A percentile compares a stretch with the other conserved stretches of the same genome.
Evolutionary conservation across 116 monocot genomes (phyloP).

Genomic region (Cymodocea nodosa): DNA sequence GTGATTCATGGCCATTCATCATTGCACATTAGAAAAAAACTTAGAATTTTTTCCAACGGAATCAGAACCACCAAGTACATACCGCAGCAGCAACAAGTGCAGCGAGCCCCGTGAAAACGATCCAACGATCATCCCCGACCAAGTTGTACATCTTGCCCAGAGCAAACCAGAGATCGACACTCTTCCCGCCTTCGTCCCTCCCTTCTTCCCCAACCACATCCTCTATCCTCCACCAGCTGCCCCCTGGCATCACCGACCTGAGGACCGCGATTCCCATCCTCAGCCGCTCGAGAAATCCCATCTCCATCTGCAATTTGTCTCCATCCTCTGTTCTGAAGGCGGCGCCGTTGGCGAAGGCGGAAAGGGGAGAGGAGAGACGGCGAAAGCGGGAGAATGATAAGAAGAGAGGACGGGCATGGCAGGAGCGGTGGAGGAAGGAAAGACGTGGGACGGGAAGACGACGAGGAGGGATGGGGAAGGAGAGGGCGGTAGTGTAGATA

Average conservation of each 20-base stretch:
- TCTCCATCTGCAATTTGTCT: neutral
- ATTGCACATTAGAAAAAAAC: neutral
- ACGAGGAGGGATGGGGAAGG: neutral
- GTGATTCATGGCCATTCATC: neutral
- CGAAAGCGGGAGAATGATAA: neutral
- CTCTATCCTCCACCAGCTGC: constrained; percentile 64
- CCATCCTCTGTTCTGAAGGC: constrained; percentile 7
- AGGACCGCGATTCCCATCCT: constrained; percentile 9
- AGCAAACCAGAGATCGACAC: constrained; percentile 21
- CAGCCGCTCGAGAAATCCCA: constrained; percentile 18
- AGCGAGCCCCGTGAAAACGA: constrained; percentile 41
- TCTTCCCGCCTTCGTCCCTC: constrained; percentile 5
- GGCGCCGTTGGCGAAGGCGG: neutral
- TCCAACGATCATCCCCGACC: constrained; percentile 45
- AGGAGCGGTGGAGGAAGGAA: neutral
- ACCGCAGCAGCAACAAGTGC: constrained; percentile 59
- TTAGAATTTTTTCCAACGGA: neutral
- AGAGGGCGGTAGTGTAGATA: neutral
- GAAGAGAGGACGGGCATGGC: neutral
- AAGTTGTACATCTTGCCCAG: constrained; percentile 60
- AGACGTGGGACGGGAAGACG: neutral
- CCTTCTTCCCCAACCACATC: constrained; percentile 7
- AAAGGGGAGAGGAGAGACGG: neutral
- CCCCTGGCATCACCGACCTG: constrained; percentile 42
- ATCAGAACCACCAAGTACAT: neutral